A percentile compares a stretch with the other conserved stretches of the same genome.
phyloP scores from a whole-genome alignment of 768 basidiomycete genomes.

The Suillus bovinus region DNA sequence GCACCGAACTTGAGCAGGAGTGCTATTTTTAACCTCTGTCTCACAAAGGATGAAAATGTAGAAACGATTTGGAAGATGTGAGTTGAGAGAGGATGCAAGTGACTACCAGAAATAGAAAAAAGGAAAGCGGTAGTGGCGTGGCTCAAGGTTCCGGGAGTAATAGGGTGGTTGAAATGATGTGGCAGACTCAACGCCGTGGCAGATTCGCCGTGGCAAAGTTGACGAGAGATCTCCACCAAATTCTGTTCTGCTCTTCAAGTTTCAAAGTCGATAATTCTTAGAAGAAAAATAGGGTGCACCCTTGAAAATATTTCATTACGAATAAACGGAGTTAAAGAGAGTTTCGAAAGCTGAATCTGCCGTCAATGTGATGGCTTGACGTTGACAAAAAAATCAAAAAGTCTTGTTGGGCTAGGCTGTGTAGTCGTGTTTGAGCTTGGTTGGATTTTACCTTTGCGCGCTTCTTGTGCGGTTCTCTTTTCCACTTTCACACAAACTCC shows the following conservation, averaged over 20 bases:
- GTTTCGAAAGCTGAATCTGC: not conserved
- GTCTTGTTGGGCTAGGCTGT: constrained; percentile 18
- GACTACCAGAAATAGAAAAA: constrained; percentile 27
- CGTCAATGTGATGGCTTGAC: constrained; percentile 1
- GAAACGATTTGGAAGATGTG: too few relatives aligned
- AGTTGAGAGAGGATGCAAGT: too few relatives aligned
- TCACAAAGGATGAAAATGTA: not conserved
- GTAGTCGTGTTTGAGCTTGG: constrained; percentile 37
- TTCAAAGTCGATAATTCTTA: not conserved
- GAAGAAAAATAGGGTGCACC: not conserved
- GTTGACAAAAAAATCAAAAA: constrained; percentile 5
- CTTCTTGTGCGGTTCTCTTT: constrained; percentile 19
- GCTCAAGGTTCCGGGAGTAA: constrained; percentile 22
- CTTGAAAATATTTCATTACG: not conserved
- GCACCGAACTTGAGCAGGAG: not conserved
- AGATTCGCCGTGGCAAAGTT: constrained; percentile 13
- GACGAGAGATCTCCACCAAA: not conserved
- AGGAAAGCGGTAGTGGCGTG: constrained; percentile 18
- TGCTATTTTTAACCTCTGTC: not conserved
- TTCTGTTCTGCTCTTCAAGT: not conserved
- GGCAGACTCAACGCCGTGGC: constrained; percentile 26
- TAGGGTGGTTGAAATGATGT: constrained; percentile 23
- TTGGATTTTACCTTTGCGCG: constrained; percentile 26
- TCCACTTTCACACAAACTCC: constrained; percentile 27
- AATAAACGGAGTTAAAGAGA: not conserved